Evolutionary conservation across 2,329 filamentous ascomycete genomes (phyloP).

Genomic region (Westerdykella sp.): DNA sequence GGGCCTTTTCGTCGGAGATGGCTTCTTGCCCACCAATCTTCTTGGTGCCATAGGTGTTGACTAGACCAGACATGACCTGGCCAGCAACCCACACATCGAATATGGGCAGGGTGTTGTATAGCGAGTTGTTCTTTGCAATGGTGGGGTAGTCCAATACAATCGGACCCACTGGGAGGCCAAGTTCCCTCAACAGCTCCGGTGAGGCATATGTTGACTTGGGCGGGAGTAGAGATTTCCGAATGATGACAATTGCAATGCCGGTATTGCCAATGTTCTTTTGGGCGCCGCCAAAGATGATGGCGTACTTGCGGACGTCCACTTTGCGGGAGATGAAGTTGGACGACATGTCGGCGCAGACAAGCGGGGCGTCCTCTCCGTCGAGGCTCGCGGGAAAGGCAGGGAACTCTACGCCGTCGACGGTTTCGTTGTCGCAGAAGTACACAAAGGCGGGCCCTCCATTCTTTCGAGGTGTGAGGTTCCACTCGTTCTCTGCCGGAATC

Average conservation of each 20-base stretch:
- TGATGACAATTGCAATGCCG: constrained; percentile 78
- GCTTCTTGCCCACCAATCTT: constrained; percentile 73
- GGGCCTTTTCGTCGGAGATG: constrained; percentile 67
- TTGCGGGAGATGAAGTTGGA: constrained; percentile 85
- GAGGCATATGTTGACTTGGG: constrained; percentile 54
- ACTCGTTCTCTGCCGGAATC: constrained; percentile 71
- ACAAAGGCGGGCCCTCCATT: constrained; percentile 57
- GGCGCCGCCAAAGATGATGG: constrained; percentile 79
- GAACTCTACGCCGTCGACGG: constrained; percentile 89
- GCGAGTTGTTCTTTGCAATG: constrained; percentile 84
- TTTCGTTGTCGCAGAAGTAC: constrained; percentile 93
- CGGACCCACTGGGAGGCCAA: constrained; percentile 72
- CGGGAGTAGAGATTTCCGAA: constrained; percentile 74
- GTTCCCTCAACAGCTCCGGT: constrained; percentile 61
- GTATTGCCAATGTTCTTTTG: constrained; percentile 91
- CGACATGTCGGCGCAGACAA: constrained; percentile 88
- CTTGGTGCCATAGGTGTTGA: constrained; percentile 55
- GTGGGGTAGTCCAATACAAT: constrained; percentile 77
- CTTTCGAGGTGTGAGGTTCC: constrained; percentile 62
- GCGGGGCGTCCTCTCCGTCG: constrained; percentile 56
- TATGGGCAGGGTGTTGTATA: constrained; percentile 94
- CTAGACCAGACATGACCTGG: constrained; percentile 74
- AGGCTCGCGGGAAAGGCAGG: constrained; percentile 63
- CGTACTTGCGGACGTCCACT: constrained; percentile 73
- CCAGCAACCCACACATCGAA: constrained; percentile 90